Evolutionary conservation across 768 basidiomycete species (phyloP).

Genomic region (Ramaria sp.): DNA sequence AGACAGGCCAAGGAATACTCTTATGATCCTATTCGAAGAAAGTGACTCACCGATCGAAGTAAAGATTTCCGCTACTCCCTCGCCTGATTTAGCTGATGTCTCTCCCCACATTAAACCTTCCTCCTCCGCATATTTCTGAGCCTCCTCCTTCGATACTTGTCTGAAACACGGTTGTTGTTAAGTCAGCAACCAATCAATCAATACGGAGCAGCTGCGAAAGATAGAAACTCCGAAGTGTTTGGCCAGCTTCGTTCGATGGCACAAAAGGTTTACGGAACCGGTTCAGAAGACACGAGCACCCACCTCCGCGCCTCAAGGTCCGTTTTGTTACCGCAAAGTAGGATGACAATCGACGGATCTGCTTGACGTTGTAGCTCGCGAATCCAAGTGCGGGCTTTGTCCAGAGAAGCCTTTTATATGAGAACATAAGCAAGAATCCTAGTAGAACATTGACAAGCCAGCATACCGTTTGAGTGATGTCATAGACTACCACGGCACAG

Average conservation of each 20-base stretch:
- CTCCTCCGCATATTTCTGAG: slow-evolving; percentile 85
- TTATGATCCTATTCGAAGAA: neutral
- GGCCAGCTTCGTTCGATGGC: too few species aligned
- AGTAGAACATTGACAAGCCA: neutral
- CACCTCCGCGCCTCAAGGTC: slow-evolving; percentile 73
- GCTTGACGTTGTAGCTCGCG: slow-evolving; percentile 94
- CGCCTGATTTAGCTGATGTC: slow-evolving; percentile 82
- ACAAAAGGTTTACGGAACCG: too few species aligned
- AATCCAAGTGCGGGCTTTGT: slow-evolving; percentile 96
- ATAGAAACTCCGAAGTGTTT: neutral
- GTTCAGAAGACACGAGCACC: neutral
- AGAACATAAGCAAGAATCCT: neutral
- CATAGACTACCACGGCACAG: slow-evolving; percentile 90
- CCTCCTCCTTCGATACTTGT: slow-evolving; percentile 80
- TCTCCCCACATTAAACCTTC: slow-evolving; percentile 91
- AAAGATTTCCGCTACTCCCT: slow-evolving; percentile 81
- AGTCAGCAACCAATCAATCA: neutral
- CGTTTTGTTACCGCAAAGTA: slow-evolving; percentile 91
- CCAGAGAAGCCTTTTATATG: slow-evolving; percentile 56
- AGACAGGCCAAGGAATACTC: neutral
- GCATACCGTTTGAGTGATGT: slow-evolving; percentile 70
- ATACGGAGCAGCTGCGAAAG: neutral
- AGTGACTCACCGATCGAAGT: slow-evolving; percentile 66
- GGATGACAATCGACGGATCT: slow-evolving; percentile 93
- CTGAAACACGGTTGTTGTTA: neutral